Conservation (phyloP, 108 stramenopile genomes). For the Poteriospumella lacustris region DNA sequence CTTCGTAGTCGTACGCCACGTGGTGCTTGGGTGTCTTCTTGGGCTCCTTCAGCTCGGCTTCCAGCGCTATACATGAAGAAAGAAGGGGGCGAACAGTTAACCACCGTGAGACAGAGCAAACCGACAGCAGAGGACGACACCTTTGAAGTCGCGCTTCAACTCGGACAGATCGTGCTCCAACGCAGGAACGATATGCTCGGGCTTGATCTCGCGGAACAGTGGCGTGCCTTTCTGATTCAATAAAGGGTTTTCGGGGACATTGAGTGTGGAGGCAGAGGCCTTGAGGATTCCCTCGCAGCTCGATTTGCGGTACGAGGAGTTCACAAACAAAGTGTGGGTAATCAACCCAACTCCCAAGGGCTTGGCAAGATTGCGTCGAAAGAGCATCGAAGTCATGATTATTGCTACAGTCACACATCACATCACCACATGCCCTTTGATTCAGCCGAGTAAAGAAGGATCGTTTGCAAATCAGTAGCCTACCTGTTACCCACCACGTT, state of each 20-base stretch:
- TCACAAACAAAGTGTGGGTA: not conserved
- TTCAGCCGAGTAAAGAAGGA: too few relatives aligned
- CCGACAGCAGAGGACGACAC: not conserved
- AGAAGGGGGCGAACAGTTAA: not conserved
- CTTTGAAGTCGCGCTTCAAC: not conserved
- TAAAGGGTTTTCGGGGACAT: not conserved
- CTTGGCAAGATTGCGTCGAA: too few relatives aligned
- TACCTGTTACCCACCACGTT: too few relatives aligned
- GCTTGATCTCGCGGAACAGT: not conserved
- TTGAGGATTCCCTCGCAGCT: not conserved
- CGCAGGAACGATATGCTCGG: not conserved
- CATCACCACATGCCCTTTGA: too few relatives aligned
- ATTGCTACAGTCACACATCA: too few relatives aligned
- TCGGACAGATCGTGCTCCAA: not conserved
- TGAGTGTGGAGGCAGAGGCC: not conserved
- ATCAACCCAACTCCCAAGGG: not conserved
- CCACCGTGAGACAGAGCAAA: not conserved
- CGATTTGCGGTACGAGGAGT: not conserved
- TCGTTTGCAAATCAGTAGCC: too few relatives aligned
- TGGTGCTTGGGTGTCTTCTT: slow-evolving; percentile 67
- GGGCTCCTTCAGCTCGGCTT: slow-evolving; percentile 56
- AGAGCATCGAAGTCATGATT: too few relatives aligned
- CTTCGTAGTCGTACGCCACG: slow-evolving; percentile 31
- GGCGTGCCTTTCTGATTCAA: not conserved
- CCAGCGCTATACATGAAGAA: not conserved